A percentile compares a stretch with the other conserved stretches of the same genome.
phyloP scores from a whole-genome alignment of 2,329 filamentous ascomycete species.

The Periconia macrospinosa region DNA sequence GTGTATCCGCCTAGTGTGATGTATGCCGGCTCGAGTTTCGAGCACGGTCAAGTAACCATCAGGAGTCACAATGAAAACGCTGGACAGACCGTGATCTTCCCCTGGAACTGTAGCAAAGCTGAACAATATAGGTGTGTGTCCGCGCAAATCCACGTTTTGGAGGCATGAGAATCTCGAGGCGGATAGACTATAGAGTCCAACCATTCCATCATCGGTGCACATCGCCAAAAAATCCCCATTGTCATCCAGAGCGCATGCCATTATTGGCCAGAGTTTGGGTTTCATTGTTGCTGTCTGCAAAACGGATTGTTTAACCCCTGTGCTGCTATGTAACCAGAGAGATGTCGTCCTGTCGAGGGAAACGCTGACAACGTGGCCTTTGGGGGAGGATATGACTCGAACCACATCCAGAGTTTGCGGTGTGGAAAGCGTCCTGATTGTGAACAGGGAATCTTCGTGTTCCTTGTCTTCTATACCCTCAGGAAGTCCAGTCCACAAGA shows the following conservation, averaged over 20 bases:
- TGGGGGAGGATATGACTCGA: constrained; percentile 62
- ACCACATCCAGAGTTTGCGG: constrained; percentile 72
- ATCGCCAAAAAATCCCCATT: constrained; percentile 68
- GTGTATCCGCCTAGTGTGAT: constrained; percentile 32
- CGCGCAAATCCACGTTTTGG: constrained; percentile 55
- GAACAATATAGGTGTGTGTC: constrained; percentile 68
- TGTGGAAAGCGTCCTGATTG: constrained; percentile 61
- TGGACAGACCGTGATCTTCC: constrained; percentile 31
- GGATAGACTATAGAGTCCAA: constrained; percentile 66
- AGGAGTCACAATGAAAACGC: constrained; percentile 64
- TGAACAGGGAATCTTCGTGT: constrained; percentile 57
- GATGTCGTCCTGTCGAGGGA: constrained; percentile 70
- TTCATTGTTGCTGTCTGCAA: constrained; percentile 37
- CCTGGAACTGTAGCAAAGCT: constrained; percentile 42
- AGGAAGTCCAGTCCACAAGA: constrained; percentile 66
- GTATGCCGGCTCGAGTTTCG: constrained; percentile 48
- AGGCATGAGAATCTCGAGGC: constrained; percentile 61
- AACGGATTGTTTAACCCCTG: constrained; percentile 30
- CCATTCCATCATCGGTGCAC: constrained; percentile 59
- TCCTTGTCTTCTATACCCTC: constrained; percentile 49
- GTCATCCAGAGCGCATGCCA: constrained; percentile 67
- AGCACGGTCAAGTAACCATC: constrained; percentile 67
- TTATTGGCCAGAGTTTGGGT: constrained; percentile 49
- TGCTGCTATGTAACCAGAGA: constrained; percentile 55
- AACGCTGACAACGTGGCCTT: constrained; percentile 68